Percentiles rank a stretch among this genome's conserved stretches.
Evolutionary conservation across 2,329 filamentous ascomycete genomes (phyloP).

Genomic region (Nemania serpens): DNA sequence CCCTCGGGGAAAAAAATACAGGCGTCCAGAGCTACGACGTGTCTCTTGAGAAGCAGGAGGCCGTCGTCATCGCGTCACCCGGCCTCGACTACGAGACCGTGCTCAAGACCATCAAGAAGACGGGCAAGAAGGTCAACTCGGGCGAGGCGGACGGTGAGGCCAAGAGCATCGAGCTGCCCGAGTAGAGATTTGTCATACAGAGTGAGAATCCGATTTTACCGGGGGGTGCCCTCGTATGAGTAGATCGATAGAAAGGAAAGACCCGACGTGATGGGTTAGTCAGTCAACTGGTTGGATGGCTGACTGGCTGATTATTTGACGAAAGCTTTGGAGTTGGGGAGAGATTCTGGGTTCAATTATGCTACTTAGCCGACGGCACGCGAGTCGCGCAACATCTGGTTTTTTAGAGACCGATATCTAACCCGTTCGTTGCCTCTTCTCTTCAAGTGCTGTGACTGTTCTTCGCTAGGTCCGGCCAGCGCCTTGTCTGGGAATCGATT

Average conservation of each 20-base stretch:
- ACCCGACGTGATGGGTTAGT: not conserved
- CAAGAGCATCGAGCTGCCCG: conserved; percentile 55
- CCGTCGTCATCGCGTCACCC: conserved; percentile 73
- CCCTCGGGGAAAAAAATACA: conserved; percentile 44
- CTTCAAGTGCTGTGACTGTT: not conserved
- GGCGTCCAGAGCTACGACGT: conserved; percentile 88
- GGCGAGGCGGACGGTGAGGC: conserved; percentile 71
- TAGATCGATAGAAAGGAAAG: too few species aligned
- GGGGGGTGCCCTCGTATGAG: too few species aligned
- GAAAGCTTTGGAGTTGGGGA: conserved; percentile 15
- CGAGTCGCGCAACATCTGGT: not conserved
- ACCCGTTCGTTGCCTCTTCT: not conserved
- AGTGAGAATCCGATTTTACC: too few species aligned
- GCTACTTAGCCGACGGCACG: not conserved
- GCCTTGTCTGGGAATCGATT: not conserved
- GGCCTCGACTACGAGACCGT: conserved; percentile 78
- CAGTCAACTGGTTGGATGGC: too few species aligned
- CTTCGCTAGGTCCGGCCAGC: not conserved
- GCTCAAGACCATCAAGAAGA: conserved; percentile 89
- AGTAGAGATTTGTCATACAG: conserved; percentile 27
- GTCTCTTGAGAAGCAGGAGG: conserved; percentile 83
- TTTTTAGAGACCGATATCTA: not conserved
- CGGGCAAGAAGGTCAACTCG: conserved; percentile 86
- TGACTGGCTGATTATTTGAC: conserved; percentile 10
- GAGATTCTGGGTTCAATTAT: not conserved